Evolutionary conservation across 1,139 yeast species (phyloP), one percentile per base, ranked within the genome.

Genomic region (Zygosaccharomyces sapae): DNA sequence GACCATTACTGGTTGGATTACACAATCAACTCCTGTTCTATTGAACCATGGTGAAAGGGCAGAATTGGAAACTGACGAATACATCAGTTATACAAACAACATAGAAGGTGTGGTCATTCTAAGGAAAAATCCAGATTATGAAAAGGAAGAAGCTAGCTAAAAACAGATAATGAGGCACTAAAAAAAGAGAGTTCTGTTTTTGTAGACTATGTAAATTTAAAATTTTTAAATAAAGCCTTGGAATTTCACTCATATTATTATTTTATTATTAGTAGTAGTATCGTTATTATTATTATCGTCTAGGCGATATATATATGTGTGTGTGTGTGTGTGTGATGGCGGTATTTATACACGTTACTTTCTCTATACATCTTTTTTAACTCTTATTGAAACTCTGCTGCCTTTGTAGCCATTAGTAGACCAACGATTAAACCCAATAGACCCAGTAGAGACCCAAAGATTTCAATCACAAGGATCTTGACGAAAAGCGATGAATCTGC

Each of bases 1-100:
- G 73, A 90, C 97, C 22, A 94, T 94, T 44, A 94, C 98, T 4
- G 98, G 98, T 37, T 94, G 98, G 98, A 97, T 92, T 20, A 94
- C 99, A 1, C 98, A 94, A 65, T 86, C 95, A 4, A 92, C 98
- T 0, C 99, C 99, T 0, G 98, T 92, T 19, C 74, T 94, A 59
- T 75, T 94, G 52, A 90, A 94, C 45, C 83, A 83, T 59, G 97
- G 97, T 42, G 98, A 92, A 69, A 79, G 97, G 55, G 99, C 98
- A 0, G 99, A 92, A 68, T 75, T 92, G 57, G 99, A 94, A 67
- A 71, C 67, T 46, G 90, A 87, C 61, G 97, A 92, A 70, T 94
- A 90, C 73, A 76, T 86, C 54, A 80, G 95, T 55, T 76, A 89
- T 62, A 79, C 95, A 7, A 80, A 81, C 53, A 80, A 90, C 33